Evolutionary conservation across 768 basidiomycete genomes (phyloP).

Genomic region (Grammothele lineata): DNA sequence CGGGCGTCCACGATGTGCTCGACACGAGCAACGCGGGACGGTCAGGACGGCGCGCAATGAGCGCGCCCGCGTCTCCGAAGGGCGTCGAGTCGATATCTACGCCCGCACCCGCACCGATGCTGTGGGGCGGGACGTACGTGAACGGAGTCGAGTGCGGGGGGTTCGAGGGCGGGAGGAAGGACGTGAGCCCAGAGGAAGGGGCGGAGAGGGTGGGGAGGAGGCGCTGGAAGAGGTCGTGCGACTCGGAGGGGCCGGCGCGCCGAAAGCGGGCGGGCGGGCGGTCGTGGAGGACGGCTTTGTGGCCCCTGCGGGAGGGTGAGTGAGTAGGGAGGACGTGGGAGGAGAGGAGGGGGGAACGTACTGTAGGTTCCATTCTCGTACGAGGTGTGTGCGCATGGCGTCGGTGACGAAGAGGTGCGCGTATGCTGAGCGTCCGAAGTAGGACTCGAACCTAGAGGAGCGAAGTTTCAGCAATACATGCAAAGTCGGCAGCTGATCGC

Average conservation of each 20-base stretch:
- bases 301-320: slow-evolving; percentile 51
- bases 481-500: not conserved
- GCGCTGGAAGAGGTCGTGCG: slow-evolving; percentile 68
- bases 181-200: slow-evolving; percentile 29
- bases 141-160: slow-evolving; percentile 61
- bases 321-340: not conserved
- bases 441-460: slow-evolving; percentile 67
- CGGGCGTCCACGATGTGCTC: slow-evolving; percentile 95
- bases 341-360: slow-evolving; percentile 34
- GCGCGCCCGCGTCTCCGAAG: slow-evolving; percentile 17
- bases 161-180: slow-evolving; percentile 51
- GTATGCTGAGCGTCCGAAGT: slow-evolving; percentile 77
- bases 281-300: slow-evolving; percentile 79
- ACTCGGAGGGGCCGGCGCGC: slow-evolving; percentile 60
- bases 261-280: slow-evolving; percentile 87
- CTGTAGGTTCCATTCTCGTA: slow-evolving; percentile 72
- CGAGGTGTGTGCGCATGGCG: slow-evolving; percentile 75
- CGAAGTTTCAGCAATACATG: not conserved
- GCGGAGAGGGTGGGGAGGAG: slow-evolving; percentile 49
- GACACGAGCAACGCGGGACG: slow-evolving; percentile 86
- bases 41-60: slow-evolving; percentile 57
- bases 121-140: slow-evolving; percentile 40
- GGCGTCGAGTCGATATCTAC: not conserved
- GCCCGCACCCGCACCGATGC: not conserved
- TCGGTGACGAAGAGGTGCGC: slow-evolving; percentile 92